Evolutionary conservation across 805 yeast genomes (phyloP), one percentile per base, ranked within the genome.

Genomic region (Suhomyces prunicola): DNA sequence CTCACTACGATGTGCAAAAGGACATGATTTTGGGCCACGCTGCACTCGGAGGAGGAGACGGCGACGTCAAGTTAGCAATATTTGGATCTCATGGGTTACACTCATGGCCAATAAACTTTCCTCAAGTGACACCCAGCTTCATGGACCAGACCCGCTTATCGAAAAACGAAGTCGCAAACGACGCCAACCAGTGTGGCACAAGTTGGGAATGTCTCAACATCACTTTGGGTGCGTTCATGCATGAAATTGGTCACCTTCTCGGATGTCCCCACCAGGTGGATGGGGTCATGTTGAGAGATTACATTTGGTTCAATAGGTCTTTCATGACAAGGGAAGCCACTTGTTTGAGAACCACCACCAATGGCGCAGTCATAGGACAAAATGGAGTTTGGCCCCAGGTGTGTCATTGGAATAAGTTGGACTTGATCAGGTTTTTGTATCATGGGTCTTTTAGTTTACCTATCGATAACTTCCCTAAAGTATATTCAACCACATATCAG

Each of bases 11-110:
- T 66, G 68, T 73, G 2, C 61, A 70, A 42, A 69, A 71, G 31
- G 75, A 83, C 17, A 70, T 88, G 57, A 84, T 94, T 47, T 67
- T 84, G 36, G 90, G 90, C 2, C 98, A 94, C 71, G 97, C 97
- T 2, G 98, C 98, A 0, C 72, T 93, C 15, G 98, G 98, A 46
- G 98, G 98, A 27, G 94, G 94, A 10, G 78, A 79, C 24, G 85
- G 79, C 42, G 74, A 82, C 44, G 73, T 90, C 44, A 84, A 84
- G 57, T 70, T 94, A 51, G 98, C 96, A 1, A 90, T 94, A 8
- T 93, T 92, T 69, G 99, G 99, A 5, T 86, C 96, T 6, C 98
- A 94, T 64, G 94, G 96, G 0, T 59, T 90, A 10, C 92, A 88
- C 66, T 82, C 96, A 1, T 94, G 96, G 96, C 98, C 99, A n/a